Percentiles rank a stretch among this genome's conserved stretches.
Conservation (phyloP, 306 rosid species). For the Pueraria montana region DNA sequence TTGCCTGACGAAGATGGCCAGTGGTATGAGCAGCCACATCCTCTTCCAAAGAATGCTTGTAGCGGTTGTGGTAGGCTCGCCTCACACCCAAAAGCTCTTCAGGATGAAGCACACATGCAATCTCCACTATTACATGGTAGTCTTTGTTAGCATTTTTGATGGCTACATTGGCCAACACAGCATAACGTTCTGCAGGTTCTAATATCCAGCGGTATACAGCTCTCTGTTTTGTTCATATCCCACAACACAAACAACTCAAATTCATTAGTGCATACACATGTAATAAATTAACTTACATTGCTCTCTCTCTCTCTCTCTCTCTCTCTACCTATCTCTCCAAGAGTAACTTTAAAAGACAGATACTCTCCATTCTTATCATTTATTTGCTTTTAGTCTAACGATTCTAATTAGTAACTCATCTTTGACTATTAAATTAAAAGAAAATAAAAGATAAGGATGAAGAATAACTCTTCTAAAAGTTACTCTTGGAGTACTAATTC, state of each 20-base stretch:
- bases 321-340: too few relatives aligned
- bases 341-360: too few relatives aligned
- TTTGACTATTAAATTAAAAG: too few relatives aligned
- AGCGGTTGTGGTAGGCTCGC: neutral
- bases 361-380: too few relatives aligned
- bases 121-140: conserved; percentile 68
- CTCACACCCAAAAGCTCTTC: neutral
- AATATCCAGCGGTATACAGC: conserved; percentile 45
- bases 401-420: too few relatives aligned
- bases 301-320: neutral
- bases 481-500: too few relatives aligned
- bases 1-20: conserved; percentile 67
- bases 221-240: neutral
- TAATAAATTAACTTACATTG: neutral
- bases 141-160: conserved; percentile 31
- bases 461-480: too few relatives aligned
- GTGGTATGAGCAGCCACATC: neutral
- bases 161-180: conserved; percentile 45
- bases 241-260: neutral
- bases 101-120: conserved; percentile 53
- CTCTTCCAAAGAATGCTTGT: neutral
- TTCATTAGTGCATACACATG: neutral
- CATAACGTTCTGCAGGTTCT: conserved; percentile 45
- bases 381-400: too few relatives aligned
- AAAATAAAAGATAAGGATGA: too few relatives aligned